Evolutionary conservation across 805 yeast species (phyloP).

Genomic region (Metschnikowia baotianmanensis): DNA sequence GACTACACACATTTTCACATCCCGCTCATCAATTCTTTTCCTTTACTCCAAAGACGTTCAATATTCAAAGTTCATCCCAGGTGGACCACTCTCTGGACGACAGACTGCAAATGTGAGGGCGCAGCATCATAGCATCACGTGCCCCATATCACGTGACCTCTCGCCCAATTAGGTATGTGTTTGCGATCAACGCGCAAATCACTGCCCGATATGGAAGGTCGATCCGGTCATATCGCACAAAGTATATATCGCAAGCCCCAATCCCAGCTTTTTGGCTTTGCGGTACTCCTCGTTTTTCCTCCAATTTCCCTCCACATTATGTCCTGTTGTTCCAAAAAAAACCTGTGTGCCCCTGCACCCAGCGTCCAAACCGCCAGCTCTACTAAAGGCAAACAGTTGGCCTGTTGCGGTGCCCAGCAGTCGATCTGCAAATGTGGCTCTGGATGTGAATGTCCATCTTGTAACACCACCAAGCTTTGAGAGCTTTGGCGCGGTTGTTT

Average conservation of each 20-base stretch:
- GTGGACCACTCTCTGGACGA: too few species aligned
- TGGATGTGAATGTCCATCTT: constrained; percentile 37
- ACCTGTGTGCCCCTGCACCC: constrained; percentile 14
- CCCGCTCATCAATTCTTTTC: too few species aligned
- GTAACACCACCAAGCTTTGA: constrained; percentile 42
- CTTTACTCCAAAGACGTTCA: too few species aligned
- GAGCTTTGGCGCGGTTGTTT: not conserved
- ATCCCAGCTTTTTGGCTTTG: too few species aligned
- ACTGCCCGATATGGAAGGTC: constrained; percentile 9
- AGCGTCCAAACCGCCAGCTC: constrained; percentile 13
- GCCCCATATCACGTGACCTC: not conserved
- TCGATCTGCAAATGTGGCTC: constrained; percentile 43
- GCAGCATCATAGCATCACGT: too few species aligned
- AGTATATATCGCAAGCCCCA: too few species aligned
- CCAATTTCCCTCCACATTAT: constrained; percentile 12
- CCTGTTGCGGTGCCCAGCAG: constrained; percentile 31
- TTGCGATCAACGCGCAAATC: constrained; percentile 4
- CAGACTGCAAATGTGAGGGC: too few species aligned
- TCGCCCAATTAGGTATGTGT: too few species aligned
- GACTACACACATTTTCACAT: too few species aligned
- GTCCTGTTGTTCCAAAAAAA: constrained; percentile 20
- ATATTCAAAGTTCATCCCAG: too few species aligned
- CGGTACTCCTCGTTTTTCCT: too few species aligned
- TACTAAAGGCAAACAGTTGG: constrained; percentile 12
- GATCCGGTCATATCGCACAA: constrained; percentile 12